Evolutionary conservation across 2,329 filamentous ascomycete genomes (phyloP).

Genomic region (Aspergillus carbonarius): DNA sequence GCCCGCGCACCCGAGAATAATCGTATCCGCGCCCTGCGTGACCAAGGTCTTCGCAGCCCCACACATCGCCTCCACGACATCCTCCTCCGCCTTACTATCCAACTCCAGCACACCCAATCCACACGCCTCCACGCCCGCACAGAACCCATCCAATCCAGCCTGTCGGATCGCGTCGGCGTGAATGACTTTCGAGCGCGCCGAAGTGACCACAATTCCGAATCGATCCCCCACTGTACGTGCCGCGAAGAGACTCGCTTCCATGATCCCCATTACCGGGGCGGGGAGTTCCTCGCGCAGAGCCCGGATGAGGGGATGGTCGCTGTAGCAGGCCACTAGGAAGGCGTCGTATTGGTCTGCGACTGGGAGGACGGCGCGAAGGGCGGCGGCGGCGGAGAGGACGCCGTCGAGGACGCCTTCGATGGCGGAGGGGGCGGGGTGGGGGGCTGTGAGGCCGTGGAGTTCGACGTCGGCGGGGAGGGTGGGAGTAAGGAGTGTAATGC

Average conservation of each 20-base stretch:
- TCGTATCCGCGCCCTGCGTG: conserved; percentile 43
- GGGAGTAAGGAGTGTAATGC: conserved; percentile 43
- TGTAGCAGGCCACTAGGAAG: conserved; percentile 52
- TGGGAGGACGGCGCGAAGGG: conserved; percentile 42
- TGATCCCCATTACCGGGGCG: conserved; percentile 51
- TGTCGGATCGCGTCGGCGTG: conserved; percentile 42
- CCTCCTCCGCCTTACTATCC: conserved; percentile 26
- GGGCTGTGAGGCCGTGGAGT: conserved; percentile 53
- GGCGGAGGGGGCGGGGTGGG: conserved; percentile 50
- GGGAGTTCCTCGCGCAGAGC: conserved; percentile 49
- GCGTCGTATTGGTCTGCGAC: conserved; percentile 48
- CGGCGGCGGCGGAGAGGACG: conserved; percentile 51
- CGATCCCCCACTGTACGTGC: conserved; percentile 50
- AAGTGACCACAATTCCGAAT: conserved; percentile 49
- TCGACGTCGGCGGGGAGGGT: conserved; percentile 50
- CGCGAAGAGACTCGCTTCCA: conserved; percentile 53
- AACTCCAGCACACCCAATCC: conserved; percentile 48
- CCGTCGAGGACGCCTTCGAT: conserved; percentile 54
- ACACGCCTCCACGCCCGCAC: conserved; percentile 45
- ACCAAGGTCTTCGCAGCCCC: conserved; percentile 42
- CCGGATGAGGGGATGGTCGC: conserved; percentile 48
- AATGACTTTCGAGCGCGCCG: conserved; percentile 40
- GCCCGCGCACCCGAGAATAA: conserved; percentile 50
- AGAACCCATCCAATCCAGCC: conserved; percentile 46
- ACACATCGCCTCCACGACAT: conserved; percentile 30